Evolutionary conservation across 768 basidiomycete species (phyloP), one percentile per base, ranked within the genome.

Genomic region (Lenzites betulinus): DNA sequence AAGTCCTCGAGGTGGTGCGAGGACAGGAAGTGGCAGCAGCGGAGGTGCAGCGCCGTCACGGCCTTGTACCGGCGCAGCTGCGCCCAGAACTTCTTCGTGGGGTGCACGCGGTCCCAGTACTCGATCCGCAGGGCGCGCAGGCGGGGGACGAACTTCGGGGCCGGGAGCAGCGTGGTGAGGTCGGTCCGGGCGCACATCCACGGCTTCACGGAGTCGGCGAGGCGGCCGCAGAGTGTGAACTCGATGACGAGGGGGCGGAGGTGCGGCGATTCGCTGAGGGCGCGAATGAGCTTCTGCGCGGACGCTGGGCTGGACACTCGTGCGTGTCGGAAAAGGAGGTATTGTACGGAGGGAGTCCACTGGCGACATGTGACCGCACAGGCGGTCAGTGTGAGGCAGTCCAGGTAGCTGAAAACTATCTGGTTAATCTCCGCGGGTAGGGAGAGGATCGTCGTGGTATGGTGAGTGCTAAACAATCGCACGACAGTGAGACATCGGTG

Each of bases 381-480:
- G 7, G 38, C 3, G 18, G 11, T 39, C n/a, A 58, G 56, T 9
- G 39, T 2, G 2, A 3, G 9, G 20, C 28, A 18, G 11, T 58
- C 56, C 25, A 58, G 48, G 23, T 58, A 58, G 48, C 48, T 51
- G 48, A 58, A 50, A 18, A 58, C 35, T 11, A n/a, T 38, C 26
- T 58, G 56, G 22, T 58, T n/a, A 38, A 58, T 58, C 28, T 58
- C 56, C 2, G 28, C n/a, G 7, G 56, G 56, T n/a, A 58, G 39
- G 2, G 26, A 12, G 28, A 22, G 26, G 3, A 39, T 26, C 15
- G 9, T 33, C 1, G 46, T 11, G 13, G 7, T 9, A 2, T 6
- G 44, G 18, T 47, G 23, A 35, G 38, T 48, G 7, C 43, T 44
- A 15, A 23, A 3, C 23, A 7, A 13, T 6, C 7, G 13, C 42